Percentiles rank a stretch among this genome's conserved stretches.
Conservation (phyloP, 768 basidiomycete species). For the Grammothele lineata region DNA sequence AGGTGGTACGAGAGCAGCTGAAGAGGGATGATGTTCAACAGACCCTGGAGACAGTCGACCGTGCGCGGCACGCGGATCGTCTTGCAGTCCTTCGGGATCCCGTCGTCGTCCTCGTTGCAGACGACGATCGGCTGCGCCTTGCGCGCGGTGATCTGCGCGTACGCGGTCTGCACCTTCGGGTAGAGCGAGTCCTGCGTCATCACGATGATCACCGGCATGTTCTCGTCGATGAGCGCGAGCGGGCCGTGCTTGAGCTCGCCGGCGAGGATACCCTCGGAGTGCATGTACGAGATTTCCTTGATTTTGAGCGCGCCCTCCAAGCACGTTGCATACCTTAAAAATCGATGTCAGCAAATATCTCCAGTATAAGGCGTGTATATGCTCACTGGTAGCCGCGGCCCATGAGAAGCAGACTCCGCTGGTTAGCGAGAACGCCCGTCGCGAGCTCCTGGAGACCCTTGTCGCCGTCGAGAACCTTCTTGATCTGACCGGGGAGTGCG, state of each 20-base stretch:
- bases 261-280: conserved; percentile 87
- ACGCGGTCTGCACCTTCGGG: conserved; percentile 96
- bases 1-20: conserved; percentile 96
- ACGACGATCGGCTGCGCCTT: conserved; percentile 94
- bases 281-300: conserved; percentile 97
- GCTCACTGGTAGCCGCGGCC: conserved; percentile 94
- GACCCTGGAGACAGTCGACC: conserved; percentile 90
- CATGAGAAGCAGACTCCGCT: conserved; percentile 92
- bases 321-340: conserved; percentile 84
- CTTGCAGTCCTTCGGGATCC: conserved; percentile 68
- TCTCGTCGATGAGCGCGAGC: conserved; percentile 95
- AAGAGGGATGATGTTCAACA: conserved; percentile 95
- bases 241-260: conserved; percentile 99
- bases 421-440: conserved; percentile 65
- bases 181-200: conserved; percentile 99
- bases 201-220: conserved; percentile 98
- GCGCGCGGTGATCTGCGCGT: conserved; percentile 95
- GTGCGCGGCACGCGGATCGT: conserved; percentile 95
- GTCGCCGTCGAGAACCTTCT: conserved; percentile 80
- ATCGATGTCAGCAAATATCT: background rate
- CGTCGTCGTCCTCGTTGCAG: conserved; percentile 89
- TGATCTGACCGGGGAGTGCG: conserved; percentile 86
- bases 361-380: background rate
- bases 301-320: conserved; percentile 98
- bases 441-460: conserved; percentile 75